These are phyloP conservation scores for Globisporangium sylvaticum DNA, from an alignment of 352 stramenopile genomes.

Conservation along the genomic window DNA sequence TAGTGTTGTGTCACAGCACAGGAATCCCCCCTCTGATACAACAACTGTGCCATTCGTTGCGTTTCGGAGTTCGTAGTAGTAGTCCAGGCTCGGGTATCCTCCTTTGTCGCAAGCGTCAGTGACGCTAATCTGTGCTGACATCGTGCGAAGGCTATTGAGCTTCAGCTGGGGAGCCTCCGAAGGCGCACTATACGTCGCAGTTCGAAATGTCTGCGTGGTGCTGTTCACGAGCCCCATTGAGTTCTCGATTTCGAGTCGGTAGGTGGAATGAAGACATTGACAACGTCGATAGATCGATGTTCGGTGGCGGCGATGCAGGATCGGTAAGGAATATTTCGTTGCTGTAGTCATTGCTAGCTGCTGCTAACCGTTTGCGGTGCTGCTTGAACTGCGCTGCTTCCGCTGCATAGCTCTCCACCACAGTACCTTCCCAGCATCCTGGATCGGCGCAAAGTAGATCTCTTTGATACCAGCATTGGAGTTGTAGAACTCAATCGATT, in stretches of 20 bases:
- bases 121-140: constrained; percentile 18
- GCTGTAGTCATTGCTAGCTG: not conserved
- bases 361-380: not conserved
- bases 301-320: not conserved
- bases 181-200: constrained; percentile 12
- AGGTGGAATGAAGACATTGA: constrained; percentile 13
- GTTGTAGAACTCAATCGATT: constrained; percentile 13
- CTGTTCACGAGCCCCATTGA: constrained; percentile 22
- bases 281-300: constrained; percentile 3
- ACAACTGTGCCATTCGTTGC: constrained; percentile 2
- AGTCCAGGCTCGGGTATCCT: constrained; percentile 8
- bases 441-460: constrained; percentile 22
- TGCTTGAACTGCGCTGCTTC: not conserved
- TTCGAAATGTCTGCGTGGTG: constrained; percentile 24
- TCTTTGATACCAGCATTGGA: constrained; percentile 15
- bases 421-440: not conserved
- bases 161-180: constrained; percentile 18
- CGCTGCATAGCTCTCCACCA: not conserved
- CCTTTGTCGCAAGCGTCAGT: constrained; percentile 32
- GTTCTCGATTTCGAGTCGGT: constrained; percentile 49
- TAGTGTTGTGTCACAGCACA: constrained; percentile 18
- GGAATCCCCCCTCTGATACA: constrained; percentile 4
- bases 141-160: constrained; percentile 4
- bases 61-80: constrained; percentile 12
- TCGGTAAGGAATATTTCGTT: not conserved